Evolutionary conservation across 1,284 basidiomycete species (phyloP).

Genomic region (Mycena citricolor): DNA sequence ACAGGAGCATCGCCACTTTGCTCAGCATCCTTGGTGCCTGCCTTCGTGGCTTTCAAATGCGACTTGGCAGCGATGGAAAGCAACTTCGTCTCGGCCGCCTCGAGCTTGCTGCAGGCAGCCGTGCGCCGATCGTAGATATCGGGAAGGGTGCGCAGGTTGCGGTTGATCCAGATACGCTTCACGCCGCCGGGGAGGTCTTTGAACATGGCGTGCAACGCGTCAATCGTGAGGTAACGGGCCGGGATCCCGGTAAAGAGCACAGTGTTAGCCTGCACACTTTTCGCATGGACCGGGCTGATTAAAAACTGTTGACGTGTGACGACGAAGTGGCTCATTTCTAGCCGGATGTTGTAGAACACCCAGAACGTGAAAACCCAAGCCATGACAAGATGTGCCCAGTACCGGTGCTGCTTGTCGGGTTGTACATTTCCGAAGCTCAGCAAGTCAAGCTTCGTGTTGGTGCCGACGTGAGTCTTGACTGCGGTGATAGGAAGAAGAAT

Average conservation of each 20-base stretch:
- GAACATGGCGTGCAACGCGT: constrained; percentile 69
- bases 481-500: constrained; percentile 70
- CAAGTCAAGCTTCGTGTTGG: constrained; percentile 62
- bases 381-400: constrained; percentile 75
- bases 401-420: constrained; percentile 51
- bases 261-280: constrained; percentile 81
- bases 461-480: constrained; percentile 49
- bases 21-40: constrained; percentile 33
- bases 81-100: constrained; percentile 80
- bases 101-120: constrained; percentile 76
- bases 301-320: constrained; percentile 84
- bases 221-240: constrained; percentile 66
- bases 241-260: constrained; percentile 90
- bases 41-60: constrained; percentile 47
- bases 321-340: constrained; percentile 82
- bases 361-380: constrained; percentile 77
- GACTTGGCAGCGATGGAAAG: constrained; percentile 75
- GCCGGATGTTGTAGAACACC: constrained; percentile 80
- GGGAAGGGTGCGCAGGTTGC: constrained; percentile 83
- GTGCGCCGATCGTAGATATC: constrained; percentile 80
- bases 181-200: constrained; percentile 82
- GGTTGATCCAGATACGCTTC: constrained; percentile 87
- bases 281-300: constrained; percentile 69
- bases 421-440: constrained; percentile 85
- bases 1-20: constrained; percentile 15